A percentile compares a stretch with the other conserved stretches of the same genome.
Evolutionary conservation across 768 basidiomycete genomes (phyloP).

Genomic region (Russula earlei): DNA sequence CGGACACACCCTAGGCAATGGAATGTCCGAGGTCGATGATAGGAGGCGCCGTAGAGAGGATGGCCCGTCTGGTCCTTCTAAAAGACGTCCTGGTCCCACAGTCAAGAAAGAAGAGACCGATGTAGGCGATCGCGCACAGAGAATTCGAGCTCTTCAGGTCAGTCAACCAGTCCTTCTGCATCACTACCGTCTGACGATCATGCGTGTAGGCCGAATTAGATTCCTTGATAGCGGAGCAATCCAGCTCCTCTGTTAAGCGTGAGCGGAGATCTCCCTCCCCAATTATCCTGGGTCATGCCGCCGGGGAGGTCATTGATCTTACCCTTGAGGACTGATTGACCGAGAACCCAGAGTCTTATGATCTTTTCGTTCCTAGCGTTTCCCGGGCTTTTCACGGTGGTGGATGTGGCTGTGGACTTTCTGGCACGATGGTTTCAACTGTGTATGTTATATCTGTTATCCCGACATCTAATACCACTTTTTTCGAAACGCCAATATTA

Average conservation of each 20-base stretch:
- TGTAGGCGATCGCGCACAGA: not conserved
- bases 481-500: too few relatives aligned
- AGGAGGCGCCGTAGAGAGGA: conserved; percentile 8
- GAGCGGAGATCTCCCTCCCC: conserved; percentile 2
- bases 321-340: conserved; percentile 7
- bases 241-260: not conserved
- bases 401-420: too few relatives aligned
- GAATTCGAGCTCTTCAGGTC: conserved; percentile 10
- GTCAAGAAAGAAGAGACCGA: not conserved
- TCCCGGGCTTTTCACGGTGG: too few relatives aligned
- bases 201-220: conserved; percentile 1
- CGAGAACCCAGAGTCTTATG: not conserved
- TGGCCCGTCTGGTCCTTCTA: not conserved
- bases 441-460: too few relatives aligned
- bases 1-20: not conserved
- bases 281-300: not conserved
- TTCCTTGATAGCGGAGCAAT: not conserved
- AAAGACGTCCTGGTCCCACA: not conserved
- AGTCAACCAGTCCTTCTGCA: not conserved
- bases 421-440: too few relatives aligned
- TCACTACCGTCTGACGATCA: not conserved
- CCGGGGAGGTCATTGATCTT: conserved; percentile 6
- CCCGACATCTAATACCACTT: too few relatives aligned
- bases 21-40: not conserved
- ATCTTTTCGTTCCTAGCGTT: too few relatives aligned